Base-by-base conservation (phyloP, 2,329 filamentous ascomycete species). In the Sarocladium strictum region DNA sequence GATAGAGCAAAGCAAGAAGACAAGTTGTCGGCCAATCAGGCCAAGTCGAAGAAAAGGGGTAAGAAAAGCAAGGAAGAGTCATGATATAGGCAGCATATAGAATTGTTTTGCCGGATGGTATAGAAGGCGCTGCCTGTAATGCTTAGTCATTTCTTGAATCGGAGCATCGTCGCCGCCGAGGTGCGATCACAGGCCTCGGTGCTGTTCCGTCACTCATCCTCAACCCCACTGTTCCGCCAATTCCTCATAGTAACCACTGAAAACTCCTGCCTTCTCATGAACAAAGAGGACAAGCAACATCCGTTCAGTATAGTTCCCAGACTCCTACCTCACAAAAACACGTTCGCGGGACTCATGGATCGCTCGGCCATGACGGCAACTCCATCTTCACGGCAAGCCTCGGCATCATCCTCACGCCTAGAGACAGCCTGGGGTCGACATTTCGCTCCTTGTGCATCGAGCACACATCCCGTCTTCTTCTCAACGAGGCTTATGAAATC, bases 391-490 rank as follows among this genome's bases (percentile, higher is more conserved):
- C 11, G 10, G n/a, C 12, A 14, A 35, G 12, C 47, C 23, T 33
- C 47, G 26, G 27, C 47, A 19, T 9, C 26, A 35, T 5, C 17
- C 17, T 51, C 47, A 19, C 15, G 4, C 3, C 10, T 29, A 23
- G 43, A 14, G 21, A 17, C 43, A 26, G 14, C 47, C 17, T 35
- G 14, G 11, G 47, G 17, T 5, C 6, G 27, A 17, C n/a, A 17
- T 21, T 23, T 24, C 19, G 58, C 63, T 4, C 79, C 78, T 63
- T 77, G 87, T 65, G 73, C 81, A 10, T 81, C 87, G 1, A 76
- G 75, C 37, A 72, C 81, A 24, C 88, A 92, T 60, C 88, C 88
- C 0, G 87, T 90, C 1, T 92, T 92, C 70, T 90, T 91, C 71
- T 87, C 86, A 0, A 74, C 81, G 27, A 76, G 76, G 53, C 70